phyloP scores from a whole-genome alignment of 2,329 filamentous ascomycete species.

The Trichoderma semiorbis region DNA sequence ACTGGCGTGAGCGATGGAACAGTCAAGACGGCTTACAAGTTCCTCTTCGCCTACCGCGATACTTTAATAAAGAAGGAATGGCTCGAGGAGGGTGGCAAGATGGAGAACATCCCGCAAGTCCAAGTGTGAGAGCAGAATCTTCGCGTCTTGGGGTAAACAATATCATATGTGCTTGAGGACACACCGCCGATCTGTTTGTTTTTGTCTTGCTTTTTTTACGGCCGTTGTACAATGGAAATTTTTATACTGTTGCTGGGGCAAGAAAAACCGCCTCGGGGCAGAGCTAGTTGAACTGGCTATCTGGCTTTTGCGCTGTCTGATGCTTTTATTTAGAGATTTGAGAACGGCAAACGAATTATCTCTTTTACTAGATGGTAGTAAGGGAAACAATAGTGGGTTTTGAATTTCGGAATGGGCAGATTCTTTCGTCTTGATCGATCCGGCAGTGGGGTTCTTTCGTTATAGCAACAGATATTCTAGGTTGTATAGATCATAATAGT shows the following conservation, averaged over 20 bases:
- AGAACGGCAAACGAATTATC: not conserved
- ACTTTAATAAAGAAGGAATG: conserved; percentile 72
- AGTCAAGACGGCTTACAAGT: conserved; percentile 92
- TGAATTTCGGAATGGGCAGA: not conserved
- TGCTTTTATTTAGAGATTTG: not conserved
- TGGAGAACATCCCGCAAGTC: conserved; percentile 63
- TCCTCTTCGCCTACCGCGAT: conserved; percentile 72
- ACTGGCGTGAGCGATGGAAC: conserved; percentile 95
- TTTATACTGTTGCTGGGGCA: not conserved
- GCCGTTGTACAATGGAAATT: not conserved
- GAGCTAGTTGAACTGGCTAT: not conserved
- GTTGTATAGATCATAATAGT: conserved; percentile 6
- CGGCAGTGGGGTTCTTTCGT: not conserved
- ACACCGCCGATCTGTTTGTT: not conserved
- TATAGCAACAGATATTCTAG: not conserved
- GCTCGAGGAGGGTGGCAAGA: conserved; percentile 67
- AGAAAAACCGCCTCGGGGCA: not conserved
- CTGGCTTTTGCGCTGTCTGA: not conserved
- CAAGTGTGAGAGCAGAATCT: conserved; percentile 28
- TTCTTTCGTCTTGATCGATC: not conserved
- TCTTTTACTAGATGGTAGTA: not conserved
- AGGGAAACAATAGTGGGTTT: not conserved
- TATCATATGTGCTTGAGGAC: not conserved
- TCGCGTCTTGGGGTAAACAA: not conserved
- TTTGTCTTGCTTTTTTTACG: not conserved